Base-by-base conservation (phyloP, 2,329 filamentous ascomycete genomes). In the Sporothrix curviconia region DNA sequence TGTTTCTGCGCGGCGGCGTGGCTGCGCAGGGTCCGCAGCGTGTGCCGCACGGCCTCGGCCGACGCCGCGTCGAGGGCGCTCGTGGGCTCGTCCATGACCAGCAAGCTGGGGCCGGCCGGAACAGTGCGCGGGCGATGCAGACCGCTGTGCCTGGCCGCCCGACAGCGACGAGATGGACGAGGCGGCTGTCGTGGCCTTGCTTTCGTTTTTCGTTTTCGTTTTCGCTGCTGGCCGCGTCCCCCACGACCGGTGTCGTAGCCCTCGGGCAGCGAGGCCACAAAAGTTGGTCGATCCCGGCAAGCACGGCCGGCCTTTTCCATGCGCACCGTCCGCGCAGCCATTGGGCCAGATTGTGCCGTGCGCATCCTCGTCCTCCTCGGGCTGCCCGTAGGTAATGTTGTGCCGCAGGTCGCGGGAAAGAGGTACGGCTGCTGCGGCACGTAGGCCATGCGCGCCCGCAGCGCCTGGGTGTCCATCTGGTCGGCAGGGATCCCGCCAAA, bases 21-120 rank as follows among this genome's bases (percentile, higher is more conserved):
- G 19, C 8, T 32, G 15, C 30, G 15, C 25, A n/a, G 30, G 39
- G 42, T 3, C 2, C 59, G 57, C 34, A 65, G 17, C 3, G 60
- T 58, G 8, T 79, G 71, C 12, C 87, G 76, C 3, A 96, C 79
- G 1, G 78, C 71, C 3, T 78, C 78, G 0, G 89, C 85, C 39
- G 80, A 86, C 63, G 85, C 81, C 0, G 79, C 77, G 66, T 96
- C 92, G 0, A 97, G 75, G 0, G 87, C 86, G 25, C 43, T 55
- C 0, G 92, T 96, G 1, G 91, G 89, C 72, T 96, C 92, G 65
- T 97, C 92, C 2, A 96, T 73, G 2, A 96, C 79, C 15, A 96
- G 72, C 2, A 96, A n/a, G 75, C 40, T 80, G 78, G 0, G 91
- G 91, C 14, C 78, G n/a, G 75, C 0, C 90, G 79, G 0, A 88